Evolutionary conservation across 768 basidiomycete species (phyloP), one percentile per base, ranked within the genome.

Genomic region (Lyophyllum semitale): DNA sequence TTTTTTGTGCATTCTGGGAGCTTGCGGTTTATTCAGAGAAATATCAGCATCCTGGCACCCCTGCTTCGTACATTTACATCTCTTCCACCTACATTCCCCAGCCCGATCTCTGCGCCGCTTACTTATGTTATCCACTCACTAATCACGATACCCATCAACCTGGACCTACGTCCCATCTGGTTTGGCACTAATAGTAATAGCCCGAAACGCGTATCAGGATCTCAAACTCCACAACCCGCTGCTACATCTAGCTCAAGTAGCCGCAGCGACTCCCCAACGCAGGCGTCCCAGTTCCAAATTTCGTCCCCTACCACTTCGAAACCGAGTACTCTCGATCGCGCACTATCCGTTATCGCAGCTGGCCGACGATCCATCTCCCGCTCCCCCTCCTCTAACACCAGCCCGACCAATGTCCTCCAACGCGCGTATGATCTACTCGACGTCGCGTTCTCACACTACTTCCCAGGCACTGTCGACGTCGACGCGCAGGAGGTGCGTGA

Each of bases 41-140:
- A 44, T 8, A 22, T 41, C 66, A 91, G 92, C 7, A 71, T 96
- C n/a, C 78, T 96, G 18, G 76, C 83, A 8, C 84, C 89, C 1
- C 78, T 93, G 22, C 74, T 95, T 35, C 83, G 84, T 27, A 78
- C 84, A 5, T 90, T 94, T 69, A 78, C 84, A 58, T 64, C 77
- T n/a, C 78, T 90, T 22, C 84, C 89, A 0, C 78, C 81, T 3
- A 77, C 81, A 5, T 84, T 81, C 49, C 79, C 81, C 9, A 77
- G 75, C 3, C 93, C 92, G 2, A 74, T 96, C 33, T 73, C 83
- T 0, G 71, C 87, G 0, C 93, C 95, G 0, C 71, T 97, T 30
- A 86, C 90, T 1, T 89, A 96, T 57, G 79, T 87, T 50, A 87
- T 96, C 37, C 91, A 97, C 65, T 76, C 84, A 9, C 79, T 97